Base-by-base conservation (phyloP, 148 eudicot species). In the Camellia granthamiana region DNA sequence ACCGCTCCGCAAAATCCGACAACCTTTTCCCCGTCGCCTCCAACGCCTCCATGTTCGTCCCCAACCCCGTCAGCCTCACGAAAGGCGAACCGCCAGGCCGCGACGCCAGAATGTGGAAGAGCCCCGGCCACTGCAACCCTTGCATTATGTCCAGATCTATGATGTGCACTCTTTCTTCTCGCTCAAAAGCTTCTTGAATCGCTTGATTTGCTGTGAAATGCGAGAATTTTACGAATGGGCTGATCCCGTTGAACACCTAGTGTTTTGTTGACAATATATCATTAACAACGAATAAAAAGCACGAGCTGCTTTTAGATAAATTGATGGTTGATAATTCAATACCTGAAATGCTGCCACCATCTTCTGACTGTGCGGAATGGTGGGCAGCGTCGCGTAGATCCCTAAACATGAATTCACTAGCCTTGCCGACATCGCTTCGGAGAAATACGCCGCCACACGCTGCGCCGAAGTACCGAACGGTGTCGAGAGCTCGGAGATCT, bases 151-250 rank as follows among this genome's bases (percentile, higher is more conserved):
- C 99, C 0, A 96, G 91, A 76, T 96, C 99, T 38, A 96, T 90
- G 11, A 96, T 94, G 61, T 96, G 99, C 42, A 96, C 97, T 43
- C 93, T 56, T 0, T 92, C 92, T 23, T 93, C 98, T 69, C 97
- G 81, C 79, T 91, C 94, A 3, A 96, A 96, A 0, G 99, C 99
- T 76, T 96, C 98, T 38, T 96, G 97, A 30, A 96, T 96, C 7
- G 99, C 99, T 75, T 96, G 99, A 59, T 96, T 96, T 0, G 99
- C 99, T 0, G 99, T 96, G 81, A 96, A 96, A 70, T 96, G 99
- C 0, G 98, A 93, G 81, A 96, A 96, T 80, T 96, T 96, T 3
- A 96, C 91, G 5, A 96, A 89, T 0, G 99, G 99, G 79, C 95
- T 92, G 4, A 96, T 96, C 30, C 98, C 99, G 23, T 96, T 96